Percentiles rank a stretch among this genome's conserved stretches.
phyloP scores from a whole-genome alignment of 345 rosid genomes.

The Gossypium arboreum region DNA sequence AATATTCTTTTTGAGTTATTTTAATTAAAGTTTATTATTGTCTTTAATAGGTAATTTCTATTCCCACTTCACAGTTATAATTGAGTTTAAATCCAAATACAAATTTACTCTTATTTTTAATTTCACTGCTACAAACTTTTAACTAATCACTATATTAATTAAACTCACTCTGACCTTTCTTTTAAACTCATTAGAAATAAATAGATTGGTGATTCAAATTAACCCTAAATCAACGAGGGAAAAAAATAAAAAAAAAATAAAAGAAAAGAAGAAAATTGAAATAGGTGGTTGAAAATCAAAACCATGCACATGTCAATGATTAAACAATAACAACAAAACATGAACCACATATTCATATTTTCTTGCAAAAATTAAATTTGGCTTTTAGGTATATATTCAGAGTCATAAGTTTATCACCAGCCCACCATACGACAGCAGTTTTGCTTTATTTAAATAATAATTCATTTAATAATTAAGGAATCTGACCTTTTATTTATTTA shows the following conservation, averaged over 20 bases:
- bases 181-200: too few species aligned
- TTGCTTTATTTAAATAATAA: slow-evolving; percentile 8
- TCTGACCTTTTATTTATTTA: not conserved
- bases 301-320: not conserved
- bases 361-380: not conserved
- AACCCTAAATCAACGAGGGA: fast-evolving
- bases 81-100: too few species aligned
- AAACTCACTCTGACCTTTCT: too few species aligned
- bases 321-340: not conserved
- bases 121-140: fast-evolving
- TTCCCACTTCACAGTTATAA: fast-evolving
- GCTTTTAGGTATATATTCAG: slow-evolving; percentile 25
- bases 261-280: too few species aligned
- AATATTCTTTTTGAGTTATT: too few species aligned
- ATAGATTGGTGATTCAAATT: fast-evolving
- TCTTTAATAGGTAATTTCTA: too few species aligned
- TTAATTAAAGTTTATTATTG: too few species aligned
- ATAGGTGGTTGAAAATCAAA: not conserved
- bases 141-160: too few species aligned
- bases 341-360: not conserved
- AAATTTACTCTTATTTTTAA: fast-evolving
- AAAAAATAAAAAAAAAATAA: too few species aligned
- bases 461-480: not conserved
- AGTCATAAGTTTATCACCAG: slow-evolving; percentile 24
- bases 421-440: slow-evolving; percentile 6